phyloP scores from a whole-genome alignment of 768 basidiomycete genomes.

The Paxillus ammoniavirescens region DNA sequence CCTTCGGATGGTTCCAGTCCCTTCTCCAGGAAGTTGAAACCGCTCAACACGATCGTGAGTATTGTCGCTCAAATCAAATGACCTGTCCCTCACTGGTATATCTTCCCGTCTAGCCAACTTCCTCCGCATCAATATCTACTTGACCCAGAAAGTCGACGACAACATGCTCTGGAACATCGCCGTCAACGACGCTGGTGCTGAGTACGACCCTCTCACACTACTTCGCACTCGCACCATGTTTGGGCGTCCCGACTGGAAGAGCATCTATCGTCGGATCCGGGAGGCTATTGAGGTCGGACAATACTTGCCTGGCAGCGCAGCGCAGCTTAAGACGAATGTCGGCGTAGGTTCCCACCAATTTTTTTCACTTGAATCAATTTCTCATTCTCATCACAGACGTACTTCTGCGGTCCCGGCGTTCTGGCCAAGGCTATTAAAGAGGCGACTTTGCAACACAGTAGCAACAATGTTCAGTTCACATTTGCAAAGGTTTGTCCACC shows the following conservation, averaged over 20 bases:
- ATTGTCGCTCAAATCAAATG: background rate
- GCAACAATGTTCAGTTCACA: conserved; percentile 61
- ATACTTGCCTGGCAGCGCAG: conserved; percentile 76
- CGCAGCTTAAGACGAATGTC: conserved; percentile 80
- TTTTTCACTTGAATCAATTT: conserved; percentile 4
- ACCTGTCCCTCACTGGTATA: conserved; percentile 10
- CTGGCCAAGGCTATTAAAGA: conserved; percentile 77
- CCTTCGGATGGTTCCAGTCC: conserved; percentile 97
- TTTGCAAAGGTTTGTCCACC: conserved; percentile 72
- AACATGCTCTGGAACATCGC: conserved; percentile 93
- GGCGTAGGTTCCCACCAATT: conserved; percentile 50
- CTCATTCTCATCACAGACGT: conserved; percentile 50
- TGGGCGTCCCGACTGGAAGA: conserved; percentile 88
- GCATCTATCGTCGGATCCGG: conserved; percentile 72
- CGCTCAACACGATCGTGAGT: conserved; percentile 85
- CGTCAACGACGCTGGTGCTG: conserved; percentile 80
- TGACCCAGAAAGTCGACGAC: conserved; percentile 82
- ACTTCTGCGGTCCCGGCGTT: conserved; percentile 82
- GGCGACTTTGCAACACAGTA: conserved; percentile 57
- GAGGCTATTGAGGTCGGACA: conserved; percentile 78
- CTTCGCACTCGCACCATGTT: conserved; percentile 88
- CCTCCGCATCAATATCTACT: conserved; percentile 87
- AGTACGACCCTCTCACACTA: conserved; percentile 87
- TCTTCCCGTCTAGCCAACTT: conserved; percentile 65
- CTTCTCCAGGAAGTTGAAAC: conserved; percentile 86